Evolutionary conservation across 768 basidiomycete genomes (phyloP), one percentile per base, ranked within the genome.

Genomic region (Gyrodon lividus): DNA sequence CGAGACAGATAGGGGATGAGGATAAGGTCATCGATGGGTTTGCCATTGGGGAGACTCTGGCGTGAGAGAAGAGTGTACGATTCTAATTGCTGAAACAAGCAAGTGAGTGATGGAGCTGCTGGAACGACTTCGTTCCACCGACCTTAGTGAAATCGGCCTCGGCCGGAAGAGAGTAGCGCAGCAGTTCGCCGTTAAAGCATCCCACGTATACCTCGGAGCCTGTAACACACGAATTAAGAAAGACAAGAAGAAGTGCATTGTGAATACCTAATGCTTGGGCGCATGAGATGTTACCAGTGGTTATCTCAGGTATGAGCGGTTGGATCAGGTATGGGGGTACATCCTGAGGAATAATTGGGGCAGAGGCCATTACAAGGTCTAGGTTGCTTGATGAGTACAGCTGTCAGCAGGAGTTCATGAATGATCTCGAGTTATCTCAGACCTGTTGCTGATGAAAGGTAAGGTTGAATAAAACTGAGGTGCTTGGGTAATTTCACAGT

Each of bases 181-280:
- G 71, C 7, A 97, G 76, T 57, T 91, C 83, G 19, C 94, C 92
- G 52, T 93, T 91, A 19, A 84, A 82, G 54, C 87, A 88, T 12
- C 92, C 94, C 12, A 92, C 79, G 58, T 93, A 95, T 22, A 96
- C 80, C 61, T 97, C 93, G 37, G 84, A 84, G 28, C 86, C 90
- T 91, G 46, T 16, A 34, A 20, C n/a, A 17, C 17, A 45, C 46
- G 49, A 50, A 52, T 55, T 10, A 5, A 56, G 40, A 31, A 23
- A 4, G 49, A 42, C 19, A 5, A 43, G 4, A 24, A 1, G 14
- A 5, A 31, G 2, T 28, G 26, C 23, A 1, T 4, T 24, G 19
- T 42, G 59, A 73, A 45, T 52, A 83, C 84, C 83, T 57, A 81
- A 65, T 10, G 83, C 84, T 61, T 85, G 82, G 3, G 78, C 76